Evolutionary conservation across 2,329 filamentous ascomycete species (phyloP).

Genomic region (Trichoderma endophyticum): DNA sequence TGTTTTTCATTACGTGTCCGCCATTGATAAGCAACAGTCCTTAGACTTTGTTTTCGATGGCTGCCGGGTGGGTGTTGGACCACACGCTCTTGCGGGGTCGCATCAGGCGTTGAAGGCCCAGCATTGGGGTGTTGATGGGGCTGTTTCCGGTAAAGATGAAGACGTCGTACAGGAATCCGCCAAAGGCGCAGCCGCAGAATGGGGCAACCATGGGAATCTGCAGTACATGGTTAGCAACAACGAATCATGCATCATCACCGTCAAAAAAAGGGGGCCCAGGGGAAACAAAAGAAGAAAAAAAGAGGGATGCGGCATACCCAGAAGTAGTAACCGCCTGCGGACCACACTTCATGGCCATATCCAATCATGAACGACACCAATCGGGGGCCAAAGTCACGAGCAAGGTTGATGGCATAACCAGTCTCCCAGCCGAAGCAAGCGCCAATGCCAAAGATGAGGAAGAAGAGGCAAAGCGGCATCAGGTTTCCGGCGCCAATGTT

Average conservation of each 20-base stretch:
- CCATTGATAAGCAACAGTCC: not conserved
- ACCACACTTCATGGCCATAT: slow-evolving; percentile 66
- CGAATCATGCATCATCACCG: not conserved
- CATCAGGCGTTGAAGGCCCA: slow-evolving; percentile 57
- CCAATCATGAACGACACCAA: slow-evolving; percentile 65
- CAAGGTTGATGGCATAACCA: slow-evolving; percentile 71
- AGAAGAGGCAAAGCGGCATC: slow-evolving; percentile 63
- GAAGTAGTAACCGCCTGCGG: slow-evolving; percentile 67
- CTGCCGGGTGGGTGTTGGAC: slow-evolving; percentile 34
- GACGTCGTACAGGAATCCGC: slow-evolving; percentile 64
- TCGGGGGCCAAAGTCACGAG: slow-evolving; percentile 68
- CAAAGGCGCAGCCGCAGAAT: slow-evolving; percentile 61
- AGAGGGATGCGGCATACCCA: slow-evolving; percentile 52
- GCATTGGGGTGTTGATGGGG: slow-evolving; percentile 64
- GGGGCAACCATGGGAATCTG: slow-evolving; percentile 71
- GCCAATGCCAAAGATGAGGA: slow-evolving; percentile 70
- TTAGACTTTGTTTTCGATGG: slow-evolving; percentile 20
- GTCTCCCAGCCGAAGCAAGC: slow-evolving; percentile 75
- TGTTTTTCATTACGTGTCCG: slow-evolving; percentile 3
- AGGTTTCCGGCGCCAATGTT: slow-evolving; percentile 55
- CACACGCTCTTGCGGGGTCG: slow-evolving; percentile 35
- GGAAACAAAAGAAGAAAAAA: not conserved
- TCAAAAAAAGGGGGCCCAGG: slow-evolving; percentile 8
- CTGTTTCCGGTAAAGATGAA: slow-evolving; percentile 69
- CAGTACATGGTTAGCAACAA: slow-evolving; percentile 10